A percentile compares a stretch with the other conserved stretches of the same genome.
Conservation (phyloP, 352 stramenopile species). For the Saprolegnia diclina region DNA sequence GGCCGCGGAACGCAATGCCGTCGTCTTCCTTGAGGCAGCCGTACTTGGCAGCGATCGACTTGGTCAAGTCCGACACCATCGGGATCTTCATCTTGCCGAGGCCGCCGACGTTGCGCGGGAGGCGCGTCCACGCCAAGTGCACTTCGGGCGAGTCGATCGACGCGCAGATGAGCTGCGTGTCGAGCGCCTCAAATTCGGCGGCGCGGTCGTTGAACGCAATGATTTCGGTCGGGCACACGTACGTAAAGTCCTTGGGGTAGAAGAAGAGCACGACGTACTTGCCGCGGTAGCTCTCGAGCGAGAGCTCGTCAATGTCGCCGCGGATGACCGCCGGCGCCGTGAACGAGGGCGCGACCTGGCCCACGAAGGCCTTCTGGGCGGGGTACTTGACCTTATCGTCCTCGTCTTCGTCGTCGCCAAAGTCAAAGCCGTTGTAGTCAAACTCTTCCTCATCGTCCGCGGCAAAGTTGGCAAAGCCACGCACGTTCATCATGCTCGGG, state of each 20-base stretch:
- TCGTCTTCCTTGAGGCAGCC: constrained; percentile 83
- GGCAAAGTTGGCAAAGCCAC: neutral
- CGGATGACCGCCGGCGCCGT: constrained; percentile 67
- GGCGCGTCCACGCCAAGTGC: constrained; percentile 85
- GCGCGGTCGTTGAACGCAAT: constrained; percentile 86
- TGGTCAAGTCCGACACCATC: constrained; percentile 90
- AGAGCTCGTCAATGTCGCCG: constrained; percentile 79
- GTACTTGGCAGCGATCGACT: constrained; percentile 88
- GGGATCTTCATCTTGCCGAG: constrained; percentile 91
- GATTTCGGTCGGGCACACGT: constrained; percentile 89
- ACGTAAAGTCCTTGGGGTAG: constrained; percentile 89
- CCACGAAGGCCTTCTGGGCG: constrained; percentile 45
- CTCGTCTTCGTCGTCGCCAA: constrained; percentile 57
- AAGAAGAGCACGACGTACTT: constrained; percentile 90
- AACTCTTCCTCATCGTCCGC: constrained; percentile 35
- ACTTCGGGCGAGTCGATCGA: constrained; percentile 89
- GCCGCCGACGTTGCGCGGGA: constrained; percentile 86
- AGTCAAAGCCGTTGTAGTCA: constrained; percentile 54
- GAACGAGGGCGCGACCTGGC: constrained; percentile 64
- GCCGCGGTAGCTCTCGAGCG: constrained; percentile 74
- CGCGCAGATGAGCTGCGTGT: constrained; percentile 83
- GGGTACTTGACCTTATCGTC: constrained; percentile 81
- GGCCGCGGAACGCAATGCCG: constrained; percentile 80
- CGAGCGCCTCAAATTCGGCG: constrained; percentile 75
- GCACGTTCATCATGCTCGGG: constrained; percentile 1